Evolutionary conservation across 202 grass and related monocot species (phyloP), one percentile per base, ranked within the genome.

Genomic region (Schoenoplectus triqueter): DNA sequence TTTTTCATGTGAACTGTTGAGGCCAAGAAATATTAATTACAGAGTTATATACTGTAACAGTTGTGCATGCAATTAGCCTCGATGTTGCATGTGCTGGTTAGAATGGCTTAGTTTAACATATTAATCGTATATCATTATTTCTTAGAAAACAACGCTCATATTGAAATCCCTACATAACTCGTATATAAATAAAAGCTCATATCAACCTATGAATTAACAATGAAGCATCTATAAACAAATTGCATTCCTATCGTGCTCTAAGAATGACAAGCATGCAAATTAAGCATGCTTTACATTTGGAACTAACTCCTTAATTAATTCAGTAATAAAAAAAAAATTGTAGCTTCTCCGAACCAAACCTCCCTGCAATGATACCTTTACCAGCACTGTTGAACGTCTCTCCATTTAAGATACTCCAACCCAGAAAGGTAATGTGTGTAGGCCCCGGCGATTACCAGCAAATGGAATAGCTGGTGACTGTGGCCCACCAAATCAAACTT

Each of bases 401-500:
- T 88, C 95, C 95, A 98, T 72, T 86, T 87, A 52, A 98, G 93
- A 83, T 95, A 98, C 83, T 94, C 93, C 8, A 94, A 50, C 0
- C 78, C 93, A 2, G 88, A 87, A 50, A 92, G 91, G 84, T 95
- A 98, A 78, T 98, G 95, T 1, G 89, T 75, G 45, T 93, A 95
- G 0, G 95, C 95, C 21, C 95, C 95, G 13, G 95, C 89, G 20
- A 98, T 87, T 40, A 98, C 95, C 5, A 98, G 78, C 49, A 98
- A 66, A 51, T 98, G 95, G 86, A 98, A 98, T 56, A 98, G 77
- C 88, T 98, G 95, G 79, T 98, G 95, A 72, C 95, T 98, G 65
- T 98, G 95, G 0, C 95, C 95, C 31, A 94, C 89, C 15, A 98
- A 84, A 63, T 98, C 95, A 21, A 95, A 95, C 76, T 78, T 68